phyloP scores from a whole-genome alignment of 2,329 filamentous ascomycete genomes.

The Neopestalotiopsis rosae region DNA sequence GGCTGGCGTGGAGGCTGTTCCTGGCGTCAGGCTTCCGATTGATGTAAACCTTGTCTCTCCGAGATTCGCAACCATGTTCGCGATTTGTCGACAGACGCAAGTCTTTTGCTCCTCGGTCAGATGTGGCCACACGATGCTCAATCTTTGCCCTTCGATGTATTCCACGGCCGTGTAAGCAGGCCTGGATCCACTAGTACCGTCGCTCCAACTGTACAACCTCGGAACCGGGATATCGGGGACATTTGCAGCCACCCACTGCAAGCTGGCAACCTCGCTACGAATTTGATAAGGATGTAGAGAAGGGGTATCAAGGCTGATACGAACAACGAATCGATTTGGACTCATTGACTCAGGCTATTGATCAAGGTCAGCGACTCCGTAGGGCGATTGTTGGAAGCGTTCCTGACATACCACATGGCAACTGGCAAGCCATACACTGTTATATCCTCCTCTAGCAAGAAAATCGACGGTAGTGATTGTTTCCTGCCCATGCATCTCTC shows the following conservation, averaged over 20 bases:
- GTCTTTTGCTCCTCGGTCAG: slow-evolving; percentile 13
- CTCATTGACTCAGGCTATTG: background rate
- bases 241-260: slow-evolving; percentile 18
- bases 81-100: slow-evolving; percentile 10
- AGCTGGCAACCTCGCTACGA: slow-evolving; percentile 22
- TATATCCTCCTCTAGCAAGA: background rate
- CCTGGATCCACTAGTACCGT: slow-evolving; percentile 5
- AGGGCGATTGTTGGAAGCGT: background rate
- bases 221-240: slow-evolving; percentile 22
- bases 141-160: slow-evolving; percentile 14
- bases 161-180: slow-evolving; percentile 20
- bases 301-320: background rate
- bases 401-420: background rate
- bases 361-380: background rate
- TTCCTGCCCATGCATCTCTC: background rate
- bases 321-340: background rate
- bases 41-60: slow-evolving; percentile 17
- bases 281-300: slow-evolving; percentile 15
- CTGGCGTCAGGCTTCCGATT: slow-evolving; percentile 20
- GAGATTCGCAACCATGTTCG: slow-evolving; percentile 18
- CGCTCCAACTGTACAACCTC: slow-evolving; percentile 11
- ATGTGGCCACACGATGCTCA: slow-evolving; percentile 19
- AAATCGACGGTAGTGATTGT: background rate
- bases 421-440: background rate
- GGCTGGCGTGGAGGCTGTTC: background rate